Base-by-base conservation (phyloP, 2,329 filamentous ascomycete species). In the Ambrosiella cleistominuta region DNA sequence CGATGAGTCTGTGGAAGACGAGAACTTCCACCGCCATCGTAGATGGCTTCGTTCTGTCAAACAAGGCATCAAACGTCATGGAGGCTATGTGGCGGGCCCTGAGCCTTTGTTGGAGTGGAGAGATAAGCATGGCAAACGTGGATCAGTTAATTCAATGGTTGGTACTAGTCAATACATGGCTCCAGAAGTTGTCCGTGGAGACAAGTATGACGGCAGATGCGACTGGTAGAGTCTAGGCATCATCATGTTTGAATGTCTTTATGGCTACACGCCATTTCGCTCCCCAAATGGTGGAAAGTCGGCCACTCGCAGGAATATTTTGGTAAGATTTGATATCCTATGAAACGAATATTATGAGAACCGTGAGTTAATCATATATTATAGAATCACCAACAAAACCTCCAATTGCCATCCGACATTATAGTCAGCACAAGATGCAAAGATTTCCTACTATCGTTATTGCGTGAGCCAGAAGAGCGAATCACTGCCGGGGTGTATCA, bases 111-210 rank as follows among this genome's bases (percentile, higher is more conserved):
- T 90, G 51, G 76, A 77, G 61, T 89, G 83, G 84, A 78, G 86
- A 50, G 83, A 88, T 65, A 75, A 76, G 13, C 78, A 75, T 62
- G 79, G 85, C 35, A 84, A 82, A 63, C 81, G 88, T 44, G 79
- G 79, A 39, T 77, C 88, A 39, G 91, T 91, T 1, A 80, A 83
- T 63, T 95, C 89, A 51, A 82, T 95, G 1, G 91, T 97, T 9
- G 91, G 91, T 1, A 97, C 93, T 1, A 95, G 89, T 67, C 91
- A 96, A 67, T 97, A 97, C 72, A 97, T 96, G 93, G 91, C 93
- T 0, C 91, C 91, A 1, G 93, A 97, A 72, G 87, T 97, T 15
- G 83, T 96, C 60, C 75, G 79, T 63, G 88, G 90, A 36, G 79
- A 88, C 54, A 72, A 77, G 42, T 97, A 97, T 68, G 93, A 97